Percentiles rank a stretch among this genome's conserved stretches.
phyloP scores from a whole-genome alignment of 352 stramenopile genomes.

The Pythium aphanidermatum region DNA sequence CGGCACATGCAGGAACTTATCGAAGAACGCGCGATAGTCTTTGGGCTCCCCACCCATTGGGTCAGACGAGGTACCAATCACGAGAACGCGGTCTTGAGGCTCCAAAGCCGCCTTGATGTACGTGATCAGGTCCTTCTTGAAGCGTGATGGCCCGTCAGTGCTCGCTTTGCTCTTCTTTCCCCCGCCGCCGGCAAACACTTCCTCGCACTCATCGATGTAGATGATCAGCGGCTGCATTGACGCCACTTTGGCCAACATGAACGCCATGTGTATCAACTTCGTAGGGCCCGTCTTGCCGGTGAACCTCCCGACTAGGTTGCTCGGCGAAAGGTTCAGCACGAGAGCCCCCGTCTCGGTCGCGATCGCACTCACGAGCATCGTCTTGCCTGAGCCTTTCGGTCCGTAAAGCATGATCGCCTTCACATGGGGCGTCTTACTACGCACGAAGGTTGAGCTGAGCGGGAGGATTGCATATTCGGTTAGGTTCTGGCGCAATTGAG shows the following conservation, averaged over 20 bases:
- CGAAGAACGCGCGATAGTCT: constrained; percentile 87
- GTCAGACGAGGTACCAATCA: constrained; percentile 87
- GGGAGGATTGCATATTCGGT: constrained; percentile 91
- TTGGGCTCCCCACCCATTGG: constrained; percentile 82
- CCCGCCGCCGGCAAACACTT: constrained; percentile 73
- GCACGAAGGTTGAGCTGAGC: constrained; percentile 71
- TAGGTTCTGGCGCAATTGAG: constrained; percentile 85
- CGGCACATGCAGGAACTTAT: constrained; percentile 91
- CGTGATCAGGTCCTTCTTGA: constrained; percentile 91
- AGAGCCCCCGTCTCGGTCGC: constrained; percentile 90
- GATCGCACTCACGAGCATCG: constrained; percentile 88
- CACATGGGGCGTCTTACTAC: constrained; percentile 61
- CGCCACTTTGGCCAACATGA: constrained; percentile 85
- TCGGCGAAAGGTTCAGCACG: constrained; percentile 93
- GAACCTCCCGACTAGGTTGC: constrained; percentile 92
- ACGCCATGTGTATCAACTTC: constrained; percentile 94
- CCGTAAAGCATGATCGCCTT: constrained; percentile 94
- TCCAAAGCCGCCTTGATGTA: constrained; percentile 91
- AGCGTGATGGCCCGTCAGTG: constrained; percentile 76
- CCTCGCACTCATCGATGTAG: constrained; percentile 92
- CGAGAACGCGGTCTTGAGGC: constrained; percentile 85
- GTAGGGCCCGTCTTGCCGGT: constrained; percentile 85
- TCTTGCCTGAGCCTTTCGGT: constrained; percentile 89
- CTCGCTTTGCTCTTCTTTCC: constrained; percentile 77
- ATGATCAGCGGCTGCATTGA: constrained; percentile 87